phyloP scores from a whole-genome alignment of 1,284 basidiomycete genomes.

The Ganoderma lucidum region DNA sequence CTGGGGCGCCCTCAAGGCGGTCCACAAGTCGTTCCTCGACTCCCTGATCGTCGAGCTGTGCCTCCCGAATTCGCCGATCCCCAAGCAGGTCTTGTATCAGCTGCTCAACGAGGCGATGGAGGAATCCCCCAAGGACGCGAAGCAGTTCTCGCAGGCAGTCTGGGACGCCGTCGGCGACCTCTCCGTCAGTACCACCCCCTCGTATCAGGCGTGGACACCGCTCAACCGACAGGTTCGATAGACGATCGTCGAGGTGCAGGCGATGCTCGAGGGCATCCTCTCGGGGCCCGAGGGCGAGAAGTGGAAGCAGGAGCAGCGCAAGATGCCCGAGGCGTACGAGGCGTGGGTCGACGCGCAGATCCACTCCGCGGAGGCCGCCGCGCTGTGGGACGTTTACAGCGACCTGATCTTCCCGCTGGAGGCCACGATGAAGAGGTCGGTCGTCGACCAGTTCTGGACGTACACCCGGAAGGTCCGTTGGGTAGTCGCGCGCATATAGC shows the following conservation, averaged over 20 bases:
- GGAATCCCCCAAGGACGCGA: conserved; percentile 73
- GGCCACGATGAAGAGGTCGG: conserved; percentile 55
- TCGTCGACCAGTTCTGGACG: conserved; percentile 71
- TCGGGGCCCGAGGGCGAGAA: conserved; percentile 56
- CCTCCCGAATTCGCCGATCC: conserved; percentile 71
- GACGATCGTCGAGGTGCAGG: conserved; percentile 69
- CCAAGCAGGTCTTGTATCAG: conserved; percentile 66
- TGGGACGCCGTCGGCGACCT: conserved; percentile 83
- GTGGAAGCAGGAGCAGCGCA: conserved; percentile 55
- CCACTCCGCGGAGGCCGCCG: conserved; percentile 63
- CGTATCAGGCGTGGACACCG: background rate
- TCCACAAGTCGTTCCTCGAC: conserved; percentile 78
- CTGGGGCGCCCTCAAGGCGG: conserved; percentile 61
- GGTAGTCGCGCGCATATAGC: background rate
- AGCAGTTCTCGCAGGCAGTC: conserved; percentile 75
- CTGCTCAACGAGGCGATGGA: conserved; percentile 73
- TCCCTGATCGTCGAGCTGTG: conserved; percentile 82
- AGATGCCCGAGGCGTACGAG: conserved; percentile 65
- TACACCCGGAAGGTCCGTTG: conserved; percentile 62
- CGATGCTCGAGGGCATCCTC: conserved; percentile 66
- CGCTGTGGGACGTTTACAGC: conserved; percentile 57
- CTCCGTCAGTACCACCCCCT: conserved; percentile 54
- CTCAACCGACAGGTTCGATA: conserved; percentile 38
- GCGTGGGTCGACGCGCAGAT: conserved; percentile 72
- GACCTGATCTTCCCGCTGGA: conserved; percentile 66